Conservation (phyloP, 2,329 filamentous ascomycete genomes). For the Sporothrix pseudoabietina region DNA sequence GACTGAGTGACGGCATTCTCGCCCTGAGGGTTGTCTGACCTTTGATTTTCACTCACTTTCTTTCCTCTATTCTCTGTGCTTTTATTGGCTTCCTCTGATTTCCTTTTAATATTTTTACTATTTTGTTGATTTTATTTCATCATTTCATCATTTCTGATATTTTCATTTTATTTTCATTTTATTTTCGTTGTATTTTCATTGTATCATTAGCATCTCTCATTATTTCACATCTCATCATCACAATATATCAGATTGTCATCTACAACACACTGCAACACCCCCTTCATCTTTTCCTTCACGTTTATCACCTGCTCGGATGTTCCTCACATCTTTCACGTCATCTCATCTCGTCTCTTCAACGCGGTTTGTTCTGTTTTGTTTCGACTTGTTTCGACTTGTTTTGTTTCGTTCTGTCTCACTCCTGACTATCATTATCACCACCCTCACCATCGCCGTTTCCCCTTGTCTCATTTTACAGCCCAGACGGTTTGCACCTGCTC, state of each 20-base stretch:
- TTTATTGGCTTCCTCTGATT: not conserved
- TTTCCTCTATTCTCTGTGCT: not conserved
- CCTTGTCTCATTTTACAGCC: constrained; percentile 5
- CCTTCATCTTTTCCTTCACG: not conserved
- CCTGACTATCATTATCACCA: not conserved
- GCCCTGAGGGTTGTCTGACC: not conserved
- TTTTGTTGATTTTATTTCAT: not conserved
- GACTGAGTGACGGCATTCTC: not conserved
- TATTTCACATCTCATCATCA: not conserved
- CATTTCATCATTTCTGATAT: not conserved
- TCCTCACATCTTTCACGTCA: not conserved
- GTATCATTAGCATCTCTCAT: not conserved
- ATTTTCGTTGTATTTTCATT: not conserved
- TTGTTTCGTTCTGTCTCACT: not conserved
- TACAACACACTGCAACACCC: not conserved
- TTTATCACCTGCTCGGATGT: not conserved
- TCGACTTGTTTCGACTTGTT: not conserved
- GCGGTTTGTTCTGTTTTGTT: not conserved
- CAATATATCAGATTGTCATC: not conserved
- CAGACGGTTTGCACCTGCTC: not conserved
- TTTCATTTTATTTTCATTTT: not conserved
- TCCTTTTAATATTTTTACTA: not conserved
- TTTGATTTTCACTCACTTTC: not conserved
- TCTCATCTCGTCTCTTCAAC: not conserved
- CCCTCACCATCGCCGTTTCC: not conserved